These are phyloP conservation scores for Choiromyces venosus DNA, from an alignment of 495 filamentous ascomycete genomes.

Conservation along the genomic window DNA sequence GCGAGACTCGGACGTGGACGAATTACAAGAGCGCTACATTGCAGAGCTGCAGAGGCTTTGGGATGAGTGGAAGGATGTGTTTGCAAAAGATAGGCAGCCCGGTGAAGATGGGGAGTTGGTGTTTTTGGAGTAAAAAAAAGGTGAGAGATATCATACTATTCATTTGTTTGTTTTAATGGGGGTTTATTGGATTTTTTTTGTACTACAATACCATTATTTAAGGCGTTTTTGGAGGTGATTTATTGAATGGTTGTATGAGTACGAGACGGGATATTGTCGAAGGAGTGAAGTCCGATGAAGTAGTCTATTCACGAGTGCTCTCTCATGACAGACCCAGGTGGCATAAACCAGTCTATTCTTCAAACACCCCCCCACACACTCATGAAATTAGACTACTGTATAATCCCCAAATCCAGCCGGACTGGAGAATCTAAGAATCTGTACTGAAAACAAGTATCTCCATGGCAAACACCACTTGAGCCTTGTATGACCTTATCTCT, in stretches of 20 bases:
- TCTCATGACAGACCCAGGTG: no score
- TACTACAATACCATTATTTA: background rate
- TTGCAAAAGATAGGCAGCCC: slow-evolving; percentile 58
- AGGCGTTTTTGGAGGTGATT: background rate
- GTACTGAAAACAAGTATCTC: no score
- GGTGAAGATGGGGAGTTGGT: slow-evolving; percentile 59
- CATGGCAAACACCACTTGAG: no score
- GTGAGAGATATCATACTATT: background rate
- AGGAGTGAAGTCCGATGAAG: no score
- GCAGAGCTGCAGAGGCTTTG: slow-evolving; percentile 73
- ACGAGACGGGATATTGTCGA: no score
- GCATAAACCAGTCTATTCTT: no score
- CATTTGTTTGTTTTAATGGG: background rate
- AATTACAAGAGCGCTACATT: slow-evolving; percentile 73
- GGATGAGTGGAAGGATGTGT: slow-evolving; percentile 82
- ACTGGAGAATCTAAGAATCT: no score
- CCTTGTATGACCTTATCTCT: no score
- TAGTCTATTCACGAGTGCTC: no score
- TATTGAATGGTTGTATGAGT: background rate
- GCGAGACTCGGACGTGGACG: slow-evolving; percentile 58
- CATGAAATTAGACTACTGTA: no score
- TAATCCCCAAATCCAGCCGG: no score
- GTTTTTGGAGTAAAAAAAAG: slow-evolving; percentile 60
- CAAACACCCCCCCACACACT: no score
- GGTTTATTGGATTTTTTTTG: background rate